A percentile compares a stretch with the other conserved stretches of the same genome.
These are phyloP conservation scores for Rhododendron ferrugineum DNA, from an alignment of 148 eudicot species.

Conservation along the genomic window DNA sequence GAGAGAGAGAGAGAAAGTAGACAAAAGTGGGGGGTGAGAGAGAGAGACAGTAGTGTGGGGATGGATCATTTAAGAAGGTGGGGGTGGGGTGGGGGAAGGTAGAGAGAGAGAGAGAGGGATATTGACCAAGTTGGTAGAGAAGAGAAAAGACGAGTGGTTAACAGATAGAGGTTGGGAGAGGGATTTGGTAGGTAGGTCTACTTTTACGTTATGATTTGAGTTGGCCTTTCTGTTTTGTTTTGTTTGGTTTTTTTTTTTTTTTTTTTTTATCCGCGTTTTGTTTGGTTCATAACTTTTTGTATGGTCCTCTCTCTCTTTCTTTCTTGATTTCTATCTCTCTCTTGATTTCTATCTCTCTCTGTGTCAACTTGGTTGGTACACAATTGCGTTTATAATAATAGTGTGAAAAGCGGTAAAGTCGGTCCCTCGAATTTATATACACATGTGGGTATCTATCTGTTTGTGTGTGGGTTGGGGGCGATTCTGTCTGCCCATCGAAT, in stretches of 20 bases:
- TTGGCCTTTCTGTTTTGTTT: neutral
- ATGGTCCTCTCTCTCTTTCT: neutral
- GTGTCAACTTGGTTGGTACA: neutral
- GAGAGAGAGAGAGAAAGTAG: neutral
- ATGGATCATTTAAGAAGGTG: neutral
- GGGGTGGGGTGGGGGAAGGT: neutral
- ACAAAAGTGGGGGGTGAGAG: neutral
- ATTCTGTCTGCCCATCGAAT: neutral
- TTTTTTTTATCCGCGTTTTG: no score
- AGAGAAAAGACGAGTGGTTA: constrained; percentile 28
- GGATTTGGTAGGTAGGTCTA: constrained; percentile 66
- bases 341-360: neutral
- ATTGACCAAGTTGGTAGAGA: constrained; percentile 33
- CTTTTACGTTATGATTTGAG: constrained; percentile 28
- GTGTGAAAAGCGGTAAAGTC: neutral
- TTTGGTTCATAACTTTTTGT: neutral
- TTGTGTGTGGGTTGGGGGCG: neutral
- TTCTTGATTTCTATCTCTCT: neutral
- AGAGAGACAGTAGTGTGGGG: neutral
- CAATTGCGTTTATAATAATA: neutral
- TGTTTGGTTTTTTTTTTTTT: neutral
- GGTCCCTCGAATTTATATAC: neutral
- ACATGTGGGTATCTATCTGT: neutral
- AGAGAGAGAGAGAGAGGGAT: neutral
- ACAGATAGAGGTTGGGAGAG: constrained; percentile 19